phyloP scores from a whole-genome alignment of 257 asterid genomes.

The Anisodus tanguticus region DNA sequence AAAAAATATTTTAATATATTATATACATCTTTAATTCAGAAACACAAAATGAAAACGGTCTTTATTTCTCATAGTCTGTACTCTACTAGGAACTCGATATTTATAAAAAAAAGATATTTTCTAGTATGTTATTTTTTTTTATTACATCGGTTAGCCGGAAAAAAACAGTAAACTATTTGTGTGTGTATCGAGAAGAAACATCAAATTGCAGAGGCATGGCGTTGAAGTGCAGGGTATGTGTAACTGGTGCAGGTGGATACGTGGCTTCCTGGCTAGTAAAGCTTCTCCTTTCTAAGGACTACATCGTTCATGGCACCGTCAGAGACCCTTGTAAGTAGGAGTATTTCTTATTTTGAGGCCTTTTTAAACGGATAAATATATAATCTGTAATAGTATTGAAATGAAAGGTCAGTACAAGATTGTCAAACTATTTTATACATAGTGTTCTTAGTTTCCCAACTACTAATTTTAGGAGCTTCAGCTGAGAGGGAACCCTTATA shows the following conservation, averaged over 20 bases:
- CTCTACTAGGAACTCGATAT: too few species aligned
- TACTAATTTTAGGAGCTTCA: neutral
- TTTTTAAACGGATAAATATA: too few species aligned
- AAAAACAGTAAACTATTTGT: too few species aligned
- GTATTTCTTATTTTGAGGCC: neutral
- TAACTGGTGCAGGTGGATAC: slow-evolving; percentile 84
- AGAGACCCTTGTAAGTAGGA: slow-evolving; percentile 60
- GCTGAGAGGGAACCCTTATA: neutral
- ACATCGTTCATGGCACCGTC: slow-evolving; percentile 70
- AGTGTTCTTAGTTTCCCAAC: neutral
- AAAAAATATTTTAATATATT: too few species aligned
- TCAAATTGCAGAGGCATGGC: neutral
- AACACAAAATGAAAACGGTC: too few species aligned
- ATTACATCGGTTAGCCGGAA: too few species aligned
- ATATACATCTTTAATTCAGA: too few species aligned
- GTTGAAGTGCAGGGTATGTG: slow-evolving; percentile 55
- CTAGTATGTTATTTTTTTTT: too few species aligned
- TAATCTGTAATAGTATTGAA: neutral
- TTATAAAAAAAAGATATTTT: too few species aligned
- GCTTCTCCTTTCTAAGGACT: slow-evolving; percentile 68
- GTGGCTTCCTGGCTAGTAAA: slow-evolving; percentile 75
- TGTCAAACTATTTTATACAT: too few species aligned
- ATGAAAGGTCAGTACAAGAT: neutral
- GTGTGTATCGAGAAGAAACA: too few species aligned
- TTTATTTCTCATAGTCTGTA: too few species aligned